Evolutionary conservation across 1,139 yeast genomes (phyloP).

Genomic region (Candida glucosophila): DNA sequence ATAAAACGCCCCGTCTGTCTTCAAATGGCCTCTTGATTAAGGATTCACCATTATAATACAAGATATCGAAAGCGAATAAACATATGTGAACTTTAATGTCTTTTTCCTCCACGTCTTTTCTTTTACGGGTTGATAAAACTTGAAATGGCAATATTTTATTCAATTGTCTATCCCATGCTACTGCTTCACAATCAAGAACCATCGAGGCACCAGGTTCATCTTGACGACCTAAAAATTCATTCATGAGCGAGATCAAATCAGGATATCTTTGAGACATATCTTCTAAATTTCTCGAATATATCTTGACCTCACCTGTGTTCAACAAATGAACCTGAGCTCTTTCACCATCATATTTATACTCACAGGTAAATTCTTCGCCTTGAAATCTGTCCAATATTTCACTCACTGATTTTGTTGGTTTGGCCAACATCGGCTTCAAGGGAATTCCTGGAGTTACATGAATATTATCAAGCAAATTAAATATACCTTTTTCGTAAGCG

Average conservation of each 20-base stretch:
- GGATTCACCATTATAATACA: slow-evolving; percentile 65
- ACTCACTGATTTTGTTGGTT: slow-evolving; percentile 87
- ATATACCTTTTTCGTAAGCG: slow-evolving; percentile 61
- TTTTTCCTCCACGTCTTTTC: slow-evolving; percentile 82
- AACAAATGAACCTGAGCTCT: slow-evolving; percentile 88
- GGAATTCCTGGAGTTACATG: slow-evolving; percentile 89
- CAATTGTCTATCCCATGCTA: slow-evolving; percentile 86
- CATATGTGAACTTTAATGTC: slow-evolving; percentile 89
- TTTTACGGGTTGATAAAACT: slow-evolving; percentile 81
- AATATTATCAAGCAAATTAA: slow-evolving; percentile 57
- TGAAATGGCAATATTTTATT: slow-evolving; percentile 87
- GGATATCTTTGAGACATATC: slow-evolving; percentile 97
- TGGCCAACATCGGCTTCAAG: slow-evolving; percentile 94
- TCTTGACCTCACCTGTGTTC: slow-evolving; percentile 57
- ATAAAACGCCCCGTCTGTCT: slow-evolving; percentile 60
- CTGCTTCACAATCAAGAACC: slow-evolving; percentile 93
- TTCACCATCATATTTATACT: slow-evolving; percentile 96
- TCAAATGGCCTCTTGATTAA: slow-evolving; percentile 58
- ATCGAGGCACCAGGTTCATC: slow-evolving; percentile 35
- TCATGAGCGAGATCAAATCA: slow-evolving; percentile 65
- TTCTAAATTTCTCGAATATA: slow-evolving; percentile 91
- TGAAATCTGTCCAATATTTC: slow-evolving; percentile 87
- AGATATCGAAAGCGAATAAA: slow-evolving; percentile 81
- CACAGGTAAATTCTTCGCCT: slow-evolving; percentile 83
- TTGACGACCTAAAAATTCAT: slow-evolving; percentile 43